These are phyloP conservation scores for Beauveria caledonica DNA, from an alignment of 2,329 filamentous ascomycete genomes.

Conservation along the genomic window DNA sequence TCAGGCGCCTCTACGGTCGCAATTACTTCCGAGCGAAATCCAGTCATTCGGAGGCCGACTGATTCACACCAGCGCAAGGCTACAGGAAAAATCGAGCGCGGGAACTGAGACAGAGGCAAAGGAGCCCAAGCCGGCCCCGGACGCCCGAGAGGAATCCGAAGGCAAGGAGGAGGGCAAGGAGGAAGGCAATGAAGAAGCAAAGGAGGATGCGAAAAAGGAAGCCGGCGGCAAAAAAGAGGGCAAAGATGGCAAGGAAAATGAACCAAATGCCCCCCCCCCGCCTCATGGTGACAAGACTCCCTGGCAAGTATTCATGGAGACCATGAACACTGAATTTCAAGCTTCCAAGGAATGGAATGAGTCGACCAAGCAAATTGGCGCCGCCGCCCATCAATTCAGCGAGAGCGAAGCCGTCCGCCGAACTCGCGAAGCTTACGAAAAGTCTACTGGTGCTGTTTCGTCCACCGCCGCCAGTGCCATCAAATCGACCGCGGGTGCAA, in stretches of 20 bases:
- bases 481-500: slow-evolving; percentile 75
- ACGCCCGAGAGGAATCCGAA: slow-evolving; percentile 33
- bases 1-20: slow-evolving; percentile 35
- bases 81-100: slow-evolving; percentile 24
- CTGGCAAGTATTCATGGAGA: slow-evolving; percentile 98
- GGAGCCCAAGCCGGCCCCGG: slow-evolving; percentile 22
- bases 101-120: slow-evolving; percentile 21
- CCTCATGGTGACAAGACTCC: slow-evolving; percentile 98
- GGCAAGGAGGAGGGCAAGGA: slow-evolving; percentile 26
- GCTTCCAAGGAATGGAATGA: slow-evolving; percentile 99
- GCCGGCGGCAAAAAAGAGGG: slow-evolving; percentile 22
- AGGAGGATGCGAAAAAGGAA: slow-evolving; percentile 16
- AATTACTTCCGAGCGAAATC: slow-evolving; percentile 31
- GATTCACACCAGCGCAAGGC: slow-evolving; percentile 25
- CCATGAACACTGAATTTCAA: slow-evolving; percentile 88
- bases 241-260: slow-evolving; percentile 46
- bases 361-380: slow-evolving; percentile 88
- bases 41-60: slow-evolving; percentile 26
- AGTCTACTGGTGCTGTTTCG: slow-evolving; percentile 74
- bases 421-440: slow-evolving; percentile 78
- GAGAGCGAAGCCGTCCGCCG: slow-evolving; percentile 87
- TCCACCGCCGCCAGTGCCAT: slow-evolving; percentile 71
- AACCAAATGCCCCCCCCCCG: slow-evolving; percentile 68
- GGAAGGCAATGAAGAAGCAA: slow-evolving; percentile 33
- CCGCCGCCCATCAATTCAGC: slow-evolving; percentile 80